Evolutionary conservation across 2,329 filamentous ascomycete genomes (phyloP), one percentile per base, ranked within the genome.

Genomic region (Penicillium nordicum): DNA sequence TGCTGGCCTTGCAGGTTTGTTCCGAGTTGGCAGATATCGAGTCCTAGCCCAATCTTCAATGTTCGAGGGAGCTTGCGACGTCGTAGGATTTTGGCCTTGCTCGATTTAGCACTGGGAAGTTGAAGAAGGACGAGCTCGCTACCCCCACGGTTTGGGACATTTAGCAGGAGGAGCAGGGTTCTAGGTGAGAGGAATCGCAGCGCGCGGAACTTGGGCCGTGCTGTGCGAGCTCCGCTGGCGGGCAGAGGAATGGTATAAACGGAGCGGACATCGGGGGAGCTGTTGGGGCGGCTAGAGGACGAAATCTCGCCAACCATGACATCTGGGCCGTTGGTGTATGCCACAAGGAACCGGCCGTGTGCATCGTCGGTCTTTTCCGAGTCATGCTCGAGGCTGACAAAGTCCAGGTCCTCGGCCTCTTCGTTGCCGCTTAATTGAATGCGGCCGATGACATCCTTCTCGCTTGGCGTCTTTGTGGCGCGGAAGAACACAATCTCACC

Each of bases 401-500:
- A 72, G 58, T 79, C 77, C 43, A 79, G 58, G 63, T 79, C 77
- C 58, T 77, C 78, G 14, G 77, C 78, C 66, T 87, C 84, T 58
- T 79, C 76, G 32, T 76, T 77, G 50, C 76, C 75, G 6, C 73
- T 74, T 32, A 86, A 72, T 12, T 70, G 70, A 51, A 87, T 81
- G 23, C 81, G 72, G 61, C 80, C 75, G 63, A 85, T 77, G 11
- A 86, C 75, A 57, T 86, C 82, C 18, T 73, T 66, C 14, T 74
- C 61, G 36, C 77, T 76, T 16, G 82, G 83, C 1, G 78, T 76
- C 1, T 80, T 79, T 8, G 81, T 84, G 18, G 87, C 84, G 69
- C 89, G 84, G 70, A 96, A 96, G 41, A 96, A 76, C 27, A 90
- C 87, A 58, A 97, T 83, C 75, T 97, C 89, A 12, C 88, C 84